Evolutionary conservation across 169 alveolate genomes (phyloP), one percentile per base, ranked within the genome.

Genomic region (Cyclospora cayetanensis): DNA sequence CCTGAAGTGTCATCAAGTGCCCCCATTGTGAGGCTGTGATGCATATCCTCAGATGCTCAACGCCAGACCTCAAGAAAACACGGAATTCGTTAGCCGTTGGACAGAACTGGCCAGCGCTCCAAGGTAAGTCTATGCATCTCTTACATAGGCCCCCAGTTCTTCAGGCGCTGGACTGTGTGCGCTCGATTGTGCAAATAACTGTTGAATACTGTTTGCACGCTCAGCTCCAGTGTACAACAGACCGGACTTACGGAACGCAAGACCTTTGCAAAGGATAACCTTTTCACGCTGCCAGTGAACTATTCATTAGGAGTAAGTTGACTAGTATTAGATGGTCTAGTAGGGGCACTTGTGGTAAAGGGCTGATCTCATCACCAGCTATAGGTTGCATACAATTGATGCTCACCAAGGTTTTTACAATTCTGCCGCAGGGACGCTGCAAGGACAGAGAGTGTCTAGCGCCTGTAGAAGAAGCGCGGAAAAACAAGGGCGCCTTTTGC

Each of bases 11-110:
- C n/a, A n/a, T n/a, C n/a, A n/a, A n/a, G n/a, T n/a, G n/a, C n/a
- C n/a, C n/a, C n/a, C n/a, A n/a, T n/a, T n/a, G n/a, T n/a, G n/a
- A n/a, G n/a, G n/a, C n/a, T n/a, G n/a, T n/a, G n/a, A n/a, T n/a
- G n/a, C n/a, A n/a, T n/a, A n/a, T n/a, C n/a, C n/a, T n/a, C n/a
- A n/a, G n/a, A 18, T 50, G 12, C 12, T 50, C 27, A n/a, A 50
- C 27, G 22, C 63, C 1, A 18, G 63, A 50, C 22, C 63, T 15
- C 39, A 25, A 18, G 90, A 80, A 42, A 76, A 53, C 41, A 76
- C 76, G 5, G 90, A 80, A 53, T 76, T 80, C 53, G 90, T 80
- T 50, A 80, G 90, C 53, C 90, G 90, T 20, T 80, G 90, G 90
- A 80, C 77, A 25, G 90, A 80, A 52, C 53, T 80, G 66, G 90